phyloP scores from a whole-genome alignment of 192 early-diverging fungal species.

The Funneliformis mosseae region DNA sequence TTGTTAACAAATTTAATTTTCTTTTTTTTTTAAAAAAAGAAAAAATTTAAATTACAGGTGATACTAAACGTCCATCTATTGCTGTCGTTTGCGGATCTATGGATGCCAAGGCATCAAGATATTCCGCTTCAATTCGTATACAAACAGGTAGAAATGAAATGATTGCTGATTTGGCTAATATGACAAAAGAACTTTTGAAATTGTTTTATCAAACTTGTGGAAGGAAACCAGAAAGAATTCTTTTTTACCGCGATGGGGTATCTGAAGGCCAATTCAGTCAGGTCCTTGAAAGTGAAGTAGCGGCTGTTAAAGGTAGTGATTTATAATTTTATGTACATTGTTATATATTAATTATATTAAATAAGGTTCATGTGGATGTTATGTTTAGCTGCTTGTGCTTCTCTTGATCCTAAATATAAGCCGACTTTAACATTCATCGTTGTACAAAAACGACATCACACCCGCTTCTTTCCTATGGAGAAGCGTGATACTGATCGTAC shows the following conservation, averaged over 20 bases:
- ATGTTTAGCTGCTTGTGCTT: slow-evolving; percentile 55
- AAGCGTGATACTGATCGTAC: slow-evolving; percentile 63
- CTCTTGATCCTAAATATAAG: slow-evolving; percentile 68
- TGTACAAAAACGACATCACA: slow-evolving; percentile 91
- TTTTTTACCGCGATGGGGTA: slow-evolving; percentile 93
- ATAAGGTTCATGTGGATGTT: neutral
- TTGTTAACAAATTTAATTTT: neutral
- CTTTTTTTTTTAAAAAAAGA: slow-evolving; percentile 21
- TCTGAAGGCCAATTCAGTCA: slow-evolving; percentile 84
- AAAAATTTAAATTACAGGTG: slow-evolving; percentile 15
- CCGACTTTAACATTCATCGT: slow-evolving; percentile 83
- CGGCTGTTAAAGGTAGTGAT: slow-evolving; percentile 52
- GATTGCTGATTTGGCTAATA: slow-evolving; percentile 64
- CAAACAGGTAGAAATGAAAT: slow-evolving; percentile 72
- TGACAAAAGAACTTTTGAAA: slow-evolving; percentile 69
- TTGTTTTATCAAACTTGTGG: slow-evolving; percentile 64
- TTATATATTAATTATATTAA: neutral
- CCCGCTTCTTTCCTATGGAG: slow-evolving; percentile 76
- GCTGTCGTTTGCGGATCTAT: slow-evolving; percentile 73
- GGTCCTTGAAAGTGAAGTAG: slow-evolving; percentile 74
- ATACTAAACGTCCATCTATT: slow-evolving; percentile 64
- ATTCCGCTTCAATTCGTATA: slow-evolving; percentile 62
- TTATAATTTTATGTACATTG: neutral
- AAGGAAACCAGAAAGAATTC: slow-evolving; percentile 73
- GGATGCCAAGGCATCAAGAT: slow-evolving; percentile 63